Base-by-base conservation (phyloP, 352 stramenopile species). In the Phytophthora tentaculata region DNA sequence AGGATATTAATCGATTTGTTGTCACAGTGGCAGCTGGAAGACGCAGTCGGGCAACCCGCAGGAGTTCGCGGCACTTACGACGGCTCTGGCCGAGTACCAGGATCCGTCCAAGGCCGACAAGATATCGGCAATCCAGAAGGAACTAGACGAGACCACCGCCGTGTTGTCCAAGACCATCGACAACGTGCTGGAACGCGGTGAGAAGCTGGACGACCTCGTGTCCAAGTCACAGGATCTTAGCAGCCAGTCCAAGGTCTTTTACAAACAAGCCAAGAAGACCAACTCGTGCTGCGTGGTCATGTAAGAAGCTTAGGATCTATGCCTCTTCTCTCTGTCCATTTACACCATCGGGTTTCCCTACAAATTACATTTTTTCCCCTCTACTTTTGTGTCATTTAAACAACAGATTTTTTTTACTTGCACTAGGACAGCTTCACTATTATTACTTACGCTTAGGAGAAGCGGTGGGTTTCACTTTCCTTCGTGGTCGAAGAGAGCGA, bases 121-220 rank as follows among this genome's bases (percentile, higher is more conserved):
- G 82, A 98, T 99, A 62, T 99, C 96, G 49, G 98, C 99, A 71
- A 99, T 99, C 76, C 98, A 99, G 84, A 98, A 98, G 73, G 97
- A 99, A 75, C 87, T 99, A 67, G 97, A 99, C 74, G 98, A 99
- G 77, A 99, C 98, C 50, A 99, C 96, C 37, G 90, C 97, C 39
- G 98, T 99, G 72, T 83, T 99, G 78, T 98, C 99, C 79, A 99
- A 99, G 77, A 99, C 98, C 0, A 99, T 99, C 77, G 98, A 99
- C 84, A 98, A 92, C 54, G 97, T 99, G 43, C 90, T 99, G 65
- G 96, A 99, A 68, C 90, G 98, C 61, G 97, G 97, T 32, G 97
- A 99, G 67, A 99, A 99, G 74, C 88, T 99, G 56, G 98, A 99
- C 80, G 97, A 98, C 69, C 86, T 99, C 16, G 98, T 99, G 52